phyloP scores from a whole-genome alignment of 2,329 filamentous ascomycete genomes.

The Thielaviopsis populi region DNA sequence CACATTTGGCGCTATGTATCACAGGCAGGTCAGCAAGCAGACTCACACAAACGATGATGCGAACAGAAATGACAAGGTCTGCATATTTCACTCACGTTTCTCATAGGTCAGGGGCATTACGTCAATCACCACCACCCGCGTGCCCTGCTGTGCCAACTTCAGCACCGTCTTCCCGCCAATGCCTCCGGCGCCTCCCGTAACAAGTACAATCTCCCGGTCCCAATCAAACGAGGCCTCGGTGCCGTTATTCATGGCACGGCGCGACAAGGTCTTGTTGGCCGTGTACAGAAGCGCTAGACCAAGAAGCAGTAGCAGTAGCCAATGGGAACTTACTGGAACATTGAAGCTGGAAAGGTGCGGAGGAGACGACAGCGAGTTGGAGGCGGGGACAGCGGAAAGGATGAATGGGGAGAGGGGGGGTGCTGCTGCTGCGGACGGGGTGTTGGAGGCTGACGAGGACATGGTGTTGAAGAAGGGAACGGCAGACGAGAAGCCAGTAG shows the following conservation, averaged over 20 bases:
- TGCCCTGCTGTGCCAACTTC: conserved; percentile 34
- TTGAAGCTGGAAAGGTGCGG: background rate
- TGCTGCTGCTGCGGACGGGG: background rate
- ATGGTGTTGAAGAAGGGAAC: background rate
- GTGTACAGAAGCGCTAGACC: background rate
- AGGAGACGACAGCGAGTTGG: background rate
- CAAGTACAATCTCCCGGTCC: conserved; percentile 40
- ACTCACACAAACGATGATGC: background rate
- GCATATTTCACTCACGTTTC: conserved; percentile 21
- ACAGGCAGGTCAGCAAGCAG: conserved; percentile 3
- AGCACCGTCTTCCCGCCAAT: conserved; percentile 41
- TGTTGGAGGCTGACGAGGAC: background rate
- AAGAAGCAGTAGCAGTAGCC: background rate
- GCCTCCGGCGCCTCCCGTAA: conserved; percentile 45
- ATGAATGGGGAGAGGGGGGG: background rate
- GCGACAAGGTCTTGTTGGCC: background rate
- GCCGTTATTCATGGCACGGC: conserved; percentile 25
- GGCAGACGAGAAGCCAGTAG: background rate
- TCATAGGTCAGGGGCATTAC: conserved; percentile 34
- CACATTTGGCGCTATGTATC: conserved; percentile 23
- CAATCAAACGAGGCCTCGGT: conserved; percentile 33
- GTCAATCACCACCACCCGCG: conserved; percentile 44
- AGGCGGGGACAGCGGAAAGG: background rate
- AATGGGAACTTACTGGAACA: background rate
- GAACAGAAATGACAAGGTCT: background rate